A percentile compares a stretch with the other conserved stretches of the same genome.
Conservation (phyloP, 352 stramenopile genomes). For the Phytophthora quininea region DNA sequence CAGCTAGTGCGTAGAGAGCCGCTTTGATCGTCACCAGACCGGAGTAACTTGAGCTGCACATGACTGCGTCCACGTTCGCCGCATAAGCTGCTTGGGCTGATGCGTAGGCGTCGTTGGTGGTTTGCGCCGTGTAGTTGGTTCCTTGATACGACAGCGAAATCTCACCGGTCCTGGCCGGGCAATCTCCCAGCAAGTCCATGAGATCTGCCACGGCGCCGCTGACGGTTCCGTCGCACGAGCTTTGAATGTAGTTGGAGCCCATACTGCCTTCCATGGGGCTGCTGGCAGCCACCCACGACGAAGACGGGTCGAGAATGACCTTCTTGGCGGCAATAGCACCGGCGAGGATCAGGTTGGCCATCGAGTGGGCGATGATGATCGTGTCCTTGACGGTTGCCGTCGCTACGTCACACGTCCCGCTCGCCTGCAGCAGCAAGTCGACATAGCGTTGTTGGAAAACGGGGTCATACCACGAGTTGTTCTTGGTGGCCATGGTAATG, state of each 20-base stretch:
- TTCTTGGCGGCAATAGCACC: constrained; percentile 45
- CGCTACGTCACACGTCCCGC: constrained; percentile 34
- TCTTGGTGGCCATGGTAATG: constrained; percentile 49
- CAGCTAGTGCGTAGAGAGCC: constrained; percentile 38
- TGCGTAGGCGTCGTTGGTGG: constrained; percentile 30
- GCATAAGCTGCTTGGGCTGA: constrained; percentile 35
- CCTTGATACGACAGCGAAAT: constrained; percentile 42
- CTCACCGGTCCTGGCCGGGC: constrained; percentile 40
- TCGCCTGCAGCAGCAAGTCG: constrained; percentile 41
- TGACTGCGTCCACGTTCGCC: constrained; percentile 29
- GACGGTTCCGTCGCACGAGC: constrained; percentile 37
- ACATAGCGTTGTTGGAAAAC: constrained; percentile 47
- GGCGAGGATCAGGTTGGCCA: constrained; percentile 60
- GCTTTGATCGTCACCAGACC: constrained; percentile 41
- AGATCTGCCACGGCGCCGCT: constrained; percentile 29
- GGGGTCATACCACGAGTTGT: constrained; percentile 52
- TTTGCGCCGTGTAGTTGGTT: constrained; percentile 20
- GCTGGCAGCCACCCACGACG: constrained; percentile 46
- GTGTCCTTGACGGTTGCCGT: constrained; percentile 61
- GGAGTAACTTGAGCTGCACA: constrained; percentile 42
- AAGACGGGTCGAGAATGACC: constrained; percentile 36
- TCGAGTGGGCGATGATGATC: constrained; percentile 70
- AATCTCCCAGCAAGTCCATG: constrained; percentile 47
- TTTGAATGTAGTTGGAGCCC: constrained; percentile 51
- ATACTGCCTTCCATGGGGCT: constrained; percentile 51